Base-by-base conservation (phyloP, 768 basidiomycete genomes). In the Pleurotus platypus region DNA sequence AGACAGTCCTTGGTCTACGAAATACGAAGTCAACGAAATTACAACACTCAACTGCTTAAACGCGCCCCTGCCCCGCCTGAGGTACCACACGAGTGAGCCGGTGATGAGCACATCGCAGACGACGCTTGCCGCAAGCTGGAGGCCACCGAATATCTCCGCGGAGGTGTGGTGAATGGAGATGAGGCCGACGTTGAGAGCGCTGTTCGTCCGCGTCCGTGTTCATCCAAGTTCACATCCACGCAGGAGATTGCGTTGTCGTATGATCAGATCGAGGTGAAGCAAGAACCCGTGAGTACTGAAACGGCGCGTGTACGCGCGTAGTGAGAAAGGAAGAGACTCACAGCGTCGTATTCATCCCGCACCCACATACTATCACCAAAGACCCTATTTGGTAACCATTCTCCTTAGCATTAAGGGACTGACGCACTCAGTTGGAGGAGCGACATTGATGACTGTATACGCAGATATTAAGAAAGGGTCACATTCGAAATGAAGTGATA, bases 41-140 rank as follows among this genome's bases (percentile, higher is more conserved):
- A 8, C 13, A 43, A 30, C 49, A 30, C 35, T 35, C 30, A 35
- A 35, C 49, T 35, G 26, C 7, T n/a, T 49, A 30, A 49, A 49
- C 16, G 11, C 27, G n/a, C 49, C 49, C 18, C 49, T 5, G 11
- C 35, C n/a, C 18, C 18, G 26, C 1, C 27, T 26, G 26, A 49
- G 49, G 15, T 49, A 49, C 15, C 16, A 49, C 13, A 49, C 49
- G 11, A 49, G 49, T 6, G 49, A 49, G 24, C 26, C n/a, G 5
- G 49, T 49, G 49, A 49, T 49, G 26, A 49, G 27, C 26, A 49
- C 18, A 35, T 49, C 49, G 49, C 49, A 49, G 11, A 35, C 13
- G 26, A 49, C 26, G 15, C 49, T 49, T 15, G 49, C 18, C 30
- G 49, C 49, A n/a, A 49, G 49, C 30, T 49, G 49, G 11, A 49